Evolutionary conservation across 495 filamentous ascomycete genomes (phyloP).

Genomic region (Penicillium atrosanguineum): DNA sequence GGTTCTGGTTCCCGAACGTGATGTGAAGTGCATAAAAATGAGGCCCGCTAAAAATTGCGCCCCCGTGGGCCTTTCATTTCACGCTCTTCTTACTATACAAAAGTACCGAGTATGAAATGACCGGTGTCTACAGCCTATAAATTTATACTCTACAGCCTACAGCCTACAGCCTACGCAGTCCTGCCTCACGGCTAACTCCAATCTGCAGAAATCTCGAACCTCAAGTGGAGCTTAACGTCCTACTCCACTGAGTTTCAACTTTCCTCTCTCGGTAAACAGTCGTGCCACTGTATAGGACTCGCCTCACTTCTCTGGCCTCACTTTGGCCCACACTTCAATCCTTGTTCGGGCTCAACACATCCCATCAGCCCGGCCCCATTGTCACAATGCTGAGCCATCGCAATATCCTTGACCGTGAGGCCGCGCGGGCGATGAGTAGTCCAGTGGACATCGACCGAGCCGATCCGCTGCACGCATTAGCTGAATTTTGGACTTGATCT

Average conservation of each 20-base stretch:
- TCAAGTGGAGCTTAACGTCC: not conserved
- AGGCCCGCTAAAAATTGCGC: constrained; percentile 4
- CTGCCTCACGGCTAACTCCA: too few species aligned
- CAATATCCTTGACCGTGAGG: constrained; percentile 65
- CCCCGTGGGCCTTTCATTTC: constrained; percentile 6
- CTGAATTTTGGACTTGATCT: constrained; percentile 6
- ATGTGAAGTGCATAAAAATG: constrained; percentile 21
- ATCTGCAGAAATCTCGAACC: not conserved
- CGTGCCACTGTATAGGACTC: not conserved
- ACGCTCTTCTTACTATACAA: not conserved
- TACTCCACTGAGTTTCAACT: constrained; percentile 1
- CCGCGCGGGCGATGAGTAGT: constrained; percentile 71
- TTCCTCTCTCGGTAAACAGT: constrained; percentile 2
- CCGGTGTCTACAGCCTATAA: too few species aligned
- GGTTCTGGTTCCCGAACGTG: not conserved
- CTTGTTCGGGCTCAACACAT: constrained; percentile 34
- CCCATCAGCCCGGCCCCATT: constrained; percentile 45
- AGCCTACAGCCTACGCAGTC: too few species aligned
- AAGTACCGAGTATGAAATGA: not conserved
- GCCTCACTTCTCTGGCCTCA: constrained; percentile 4
- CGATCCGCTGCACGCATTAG: constrained; percentile 34
- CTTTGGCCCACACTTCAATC: constrained; percentile 35
- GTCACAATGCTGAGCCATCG: constrained; percentile 67
- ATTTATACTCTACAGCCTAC: not conserved
- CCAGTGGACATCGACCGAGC: constrained; percentile 56